Evolutionary conservation across 768 basidiomycete genomes (phyloP), one percentile per base, ranked within the genome.

Genomic region (Tulasnella calospora): DNA sequence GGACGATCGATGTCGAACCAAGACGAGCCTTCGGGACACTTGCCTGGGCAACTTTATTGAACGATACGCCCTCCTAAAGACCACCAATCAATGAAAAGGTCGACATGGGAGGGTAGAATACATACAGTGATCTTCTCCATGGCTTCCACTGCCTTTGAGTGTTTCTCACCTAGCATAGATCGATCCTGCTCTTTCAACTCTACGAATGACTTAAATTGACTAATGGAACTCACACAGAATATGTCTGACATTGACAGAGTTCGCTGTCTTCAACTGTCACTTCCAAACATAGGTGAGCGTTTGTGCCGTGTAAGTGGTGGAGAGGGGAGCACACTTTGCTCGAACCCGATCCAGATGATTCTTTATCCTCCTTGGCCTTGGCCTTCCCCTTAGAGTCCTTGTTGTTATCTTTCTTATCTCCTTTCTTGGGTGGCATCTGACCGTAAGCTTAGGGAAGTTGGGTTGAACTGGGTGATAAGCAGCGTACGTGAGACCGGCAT

Each of bases 211-310:
- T 27, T 23, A 40, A 23, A 3, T 4, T 27, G 17, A 12, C 15
- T 40, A 27, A 71, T 19, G 30, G 10, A 71, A 67, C 77, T 71
- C 27, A 78, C 94, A 95, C 30, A 95, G 86, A 61, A 95, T 93
- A 83, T 95, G 94, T 38, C 94, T 90, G 40, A 95, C 94, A 82
- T 94, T 94, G 51, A 95, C 85, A 38, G 94, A 90, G 9, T 90
- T 94, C 15, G 94, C 94, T 36, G 93, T 85, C 84, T 94, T 95
- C 84, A 94, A 83, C 67, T 77, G 40, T 73, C 69, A 71, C 40
- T 41, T 44, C 47, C 40, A 70, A 76, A 67, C 6, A 30, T 67
- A 38, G 55, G 74, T 30, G 78, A 77, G 33, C 27, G 12, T n/a
- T 44, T 13, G 74, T 21, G 15, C 12, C 27, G 55, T 46, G 36